A percentile compares a stretch with the other conserved stretches of the same genome.
Conservation (phyloP, 345 rosid genomes). For the Hypericum androsaemum region DNA sequence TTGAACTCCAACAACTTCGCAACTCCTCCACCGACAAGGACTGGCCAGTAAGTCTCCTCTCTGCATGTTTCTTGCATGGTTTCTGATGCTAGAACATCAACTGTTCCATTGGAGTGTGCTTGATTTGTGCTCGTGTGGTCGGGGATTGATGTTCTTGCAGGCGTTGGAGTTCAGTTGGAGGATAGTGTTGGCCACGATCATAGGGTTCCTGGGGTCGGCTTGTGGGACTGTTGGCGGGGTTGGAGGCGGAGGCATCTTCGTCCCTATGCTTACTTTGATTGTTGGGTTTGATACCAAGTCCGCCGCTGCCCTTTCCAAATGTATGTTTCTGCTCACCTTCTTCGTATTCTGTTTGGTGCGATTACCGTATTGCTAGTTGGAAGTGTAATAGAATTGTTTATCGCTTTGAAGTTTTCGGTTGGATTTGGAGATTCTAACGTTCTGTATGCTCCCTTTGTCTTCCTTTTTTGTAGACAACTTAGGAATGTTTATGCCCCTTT, state of each 20-base stretch:
- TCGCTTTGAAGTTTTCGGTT: no score
- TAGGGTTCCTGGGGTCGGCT: slow-evolving; percentile 86
- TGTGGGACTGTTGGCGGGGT: slow-evolving; percentile 96
- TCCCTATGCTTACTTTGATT: slow-evolving; percentile 85
- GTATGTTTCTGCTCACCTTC: slow-evolving; percentile 24
- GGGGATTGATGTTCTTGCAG: slow-evolving; percentile 25
- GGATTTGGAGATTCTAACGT: no score
- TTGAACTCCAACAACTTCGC: no score
- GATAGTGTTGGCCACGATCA: slow-evolving; percentile 54
- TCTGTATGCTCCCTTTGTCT: no score
- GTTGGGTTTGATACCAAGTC: slow-evolving; percentile 92
- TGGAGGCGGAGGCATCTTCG: slow-evolving; percentile 96
- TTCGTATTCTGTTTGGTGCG: no score
- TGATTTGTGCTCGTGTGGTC: neutral
- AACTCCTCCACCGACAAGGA: slow-evolving; percentile 22
- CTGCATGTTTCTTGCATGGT: neutral
- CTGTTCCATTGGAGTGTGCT: neutral
- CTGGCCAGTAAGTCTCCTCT: slow-evolving; percentile 80
- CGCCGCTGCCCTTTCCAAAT: slow-evolving; percentile 91
- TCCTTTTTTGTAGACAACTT: no score
- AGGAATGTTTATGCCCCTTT: no score
- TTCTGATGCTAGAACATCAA: neutral
- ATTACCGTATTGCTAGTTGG: no score
- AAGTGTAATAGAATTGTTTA: no score
- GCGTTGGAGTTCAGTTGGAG: slow-evolving; percentile 63